Evolutionary conservation across 768 basidiomycete species (phyloP).

Genomic region (Sporobolomyces pararoseus): DNA sequence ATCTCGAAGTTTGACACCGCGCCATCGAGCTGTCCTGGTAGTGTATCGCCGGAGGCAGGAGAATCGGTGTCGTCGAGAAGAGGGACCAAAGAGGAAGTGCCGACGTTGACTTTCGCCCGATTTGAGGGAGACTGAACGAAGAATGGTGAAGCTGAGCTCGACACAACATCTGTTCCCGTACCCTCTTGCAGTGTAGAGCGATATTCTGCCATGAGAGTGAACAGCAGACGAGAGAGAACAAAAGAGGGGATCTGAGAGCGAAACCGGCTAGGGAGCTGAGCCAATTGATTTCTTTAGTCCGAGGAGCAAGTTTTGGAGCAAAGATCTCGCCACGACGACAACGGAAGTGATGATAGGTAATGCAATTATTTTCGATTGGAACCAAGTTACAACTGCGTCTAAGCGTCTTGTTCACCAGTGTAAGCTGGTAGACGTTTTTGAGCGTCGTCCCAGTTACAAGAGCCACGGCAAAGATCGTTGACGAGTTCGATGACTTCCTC

Average conservation of each 20-base stretch:
- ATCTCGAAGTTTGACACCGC: too few relatives aligned
- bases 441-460: slow-evolving; percentile 72
- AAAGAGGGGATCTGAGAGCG: neutral
- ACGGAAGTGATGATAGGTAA: too few relatives aligned
- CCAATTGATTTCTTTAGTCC: too few relatives aligned
- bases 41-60: neutral
- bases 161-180: neutral
- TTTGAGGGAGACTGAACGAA: neutral
- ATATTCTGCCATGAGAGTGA: neutral
- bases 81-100: neutral
- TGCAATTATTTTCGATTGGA: too few relatives aligned
- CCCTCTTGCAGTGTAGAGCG: neutral
- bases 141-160: neutral
- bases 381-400: too few relatives aligned
- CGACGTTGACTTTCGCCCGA: neutral
- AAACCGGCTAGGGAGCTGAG: neutral
- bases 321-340: too few relatives aligned
- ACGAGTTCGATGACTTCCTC: slow-evolving; percentile 83
- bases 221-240: neutral
- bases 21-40: too few relatives aligned
- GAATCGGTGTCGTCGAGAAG: neutral
- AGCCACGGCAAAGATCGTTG: slow-evolving; percentile 70
- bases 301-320: too few relatives aligned
- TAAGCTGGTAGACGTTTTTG: slow-evolving; percentile 68
- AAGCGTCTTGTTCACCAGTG: slow-evolving; percentile 80